Evolutionary conservation across 768 basidiomycete genomes (phyloP).

Genomic region (Cyathus striatus): DNA sequence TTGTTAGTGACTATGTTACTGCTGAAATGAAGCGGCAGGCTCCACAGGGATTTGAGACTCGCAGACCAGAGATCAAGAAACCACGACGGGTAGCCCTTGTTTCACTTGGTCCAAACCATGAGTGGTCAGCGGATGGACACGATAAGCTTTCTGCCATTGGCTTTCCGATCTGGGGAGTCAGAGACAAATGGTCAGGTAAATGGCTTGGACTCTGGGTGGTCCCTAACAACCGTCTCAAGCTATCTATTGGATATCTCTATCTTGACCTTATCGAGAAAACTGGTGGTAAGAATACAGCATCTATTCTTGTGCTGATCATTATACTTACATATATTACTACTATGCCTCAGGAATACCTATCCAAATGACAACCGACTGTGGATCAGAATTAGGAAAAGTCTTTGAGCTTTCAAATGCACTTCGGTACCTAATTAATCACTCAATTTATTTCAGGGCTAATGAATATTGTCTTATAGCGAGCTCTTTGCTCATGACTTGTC

Average conservation of each 20-base stretch:
- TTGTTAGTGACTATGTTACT: constrained; percentile 11
- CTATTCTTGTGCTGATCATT: not conserved
- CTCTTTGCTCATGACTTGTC: constrained; percentile 10
- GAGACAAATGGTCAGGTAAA: constrained; percentile 17
- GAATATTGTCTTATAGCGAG: constrained; percentile 10
- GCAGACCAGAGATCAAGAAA: constrained; percentile 7
- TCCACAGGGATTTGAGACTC: constrained; percentile 6
- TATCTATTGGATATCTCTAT: constrained; percentile 20
- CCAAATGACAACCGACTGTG: constrained; percentile 26
- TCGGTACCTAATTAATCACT: constrained; percentile 9
- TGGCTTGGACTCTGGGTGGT: constrained; percentile 25
- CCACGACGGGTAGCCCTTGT: constrained; percentile 1
- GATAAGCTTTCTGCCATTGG: constrained; percentile 25
- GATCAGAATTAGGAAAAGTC: constrained; percentile 18
- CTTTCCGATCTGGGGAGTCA: constrained; percentile 22
- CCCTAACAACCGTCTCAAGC: constrained; percentile 20
- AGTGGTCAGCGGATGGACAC: constrained; percentile 29
- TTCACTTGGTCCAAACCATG: constrained; percentile 19
- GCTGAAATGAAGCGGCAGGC: constrained; percentile 9
- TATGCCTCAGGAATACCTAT: constrained; percentile 21
- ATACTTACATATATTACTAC: not conserved
- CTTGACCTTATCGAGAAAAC: constrained; percentile 13
- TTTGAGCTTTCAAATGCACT: constrained; percentile 22
- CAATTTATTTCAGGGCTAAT: not conserved
- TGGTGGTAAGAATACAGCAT: constrained; percentile 12